Evolutionary conservation across 148 eudicot genomes (phyloP).

Genomic region (Diospyros lotus): DNA sequence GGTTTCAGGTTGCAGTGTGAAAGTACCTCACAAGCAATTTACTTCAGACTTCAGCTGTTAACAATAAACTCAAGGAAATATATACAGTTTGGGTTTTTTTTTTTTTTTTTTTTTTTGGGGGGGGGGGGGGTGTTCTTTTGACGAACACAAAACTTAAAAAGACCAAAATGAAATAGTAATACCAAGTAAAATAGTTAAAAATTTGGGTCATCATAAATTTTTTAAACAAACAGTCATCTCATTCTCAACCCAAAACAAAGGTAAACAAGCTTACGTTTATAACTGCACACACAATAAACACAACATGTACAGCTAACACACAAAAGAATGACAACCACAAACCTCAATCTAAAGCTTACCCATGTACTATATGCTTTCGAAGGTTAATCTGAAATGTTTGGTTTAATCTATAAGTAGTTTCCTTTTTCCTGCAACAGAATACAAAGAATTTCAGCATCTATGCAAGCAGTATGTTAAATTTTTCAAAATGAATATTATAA

Average conservation of each 20-base stretch:
- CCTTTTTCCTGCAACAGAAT: constrained; percentile 64
- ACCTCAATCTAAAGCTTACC: constrained; percentile 45
- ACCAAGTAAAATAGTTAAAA: too few relatives aligned
- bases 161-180: not conserved
- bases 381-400: constrained; percentile 67
- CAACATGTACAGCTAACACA: not conserved
- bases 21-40: too few relatives aligned
- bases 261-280: not conserved
- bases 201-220: not conserved
- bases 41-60: not conserved
- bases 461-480: not conserved
- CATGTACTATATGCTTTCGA: constrained; percentile 72
- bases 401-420: constrained; percentile 63
- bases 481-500: not conserved
- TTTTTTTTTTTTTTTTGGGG: too few relatives aligned
- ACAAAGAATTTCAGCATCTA: constrained; percentile 13
- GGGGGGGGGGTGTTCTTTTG: not conserved
- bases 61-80: not conserved
- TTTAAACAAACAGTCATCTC: not conserved
- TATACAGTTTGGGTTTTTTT: not conserved
- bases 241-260: not conserved
- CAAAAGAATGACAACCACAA: not conserved
- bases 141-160: not conserved
- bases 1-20: not conserved
- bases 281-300: not conserved